Conservation (phyloP, 805 yeast species). For the Wickerhamiella nectarea region DNA sequence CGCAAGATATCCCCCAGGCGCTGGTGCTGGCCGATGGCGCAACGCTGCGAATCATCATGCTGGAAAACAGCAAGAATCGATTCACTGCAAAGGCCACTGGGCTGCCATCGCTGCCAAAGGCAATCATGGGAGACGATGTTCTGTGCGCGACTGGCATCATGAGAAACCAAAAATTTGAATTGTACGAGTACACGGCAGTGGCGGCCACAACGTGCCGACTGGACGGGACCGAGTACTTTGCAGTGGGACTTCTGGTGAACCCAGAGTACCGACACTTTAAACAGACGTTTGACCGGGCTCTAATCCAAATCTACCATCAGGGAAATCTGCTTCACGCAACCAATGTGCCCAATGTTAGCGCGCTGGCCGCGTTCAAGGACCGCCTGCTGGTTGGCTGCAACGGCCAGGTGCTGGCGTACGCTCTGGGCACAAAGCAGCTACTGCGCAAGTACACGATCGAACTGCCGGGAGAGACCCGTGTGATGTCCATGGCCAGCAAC, state of each 20-base stretch:
- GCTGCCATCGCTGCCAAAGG: background rate
- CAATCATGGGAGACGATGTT: background rate
- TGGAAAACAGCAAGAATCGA: constrained; percentile 10
- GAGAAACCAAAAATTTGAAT: background rate
- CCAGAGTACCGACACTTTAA: background rate
- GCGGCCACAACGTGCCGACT: constrained; percentile 25
- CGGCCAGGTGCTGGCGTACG: constrained; percentile 32
- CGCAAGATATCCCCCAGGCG: constrained; percentile 2
- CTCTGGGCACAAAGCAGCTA: constrained; percentile 67
- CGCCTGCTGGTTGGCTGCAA: constrained; percentile 46
- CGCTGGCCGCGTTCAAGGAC: constrained; percentile 45
- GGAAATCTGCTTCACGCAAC: constrained; percentile 50
- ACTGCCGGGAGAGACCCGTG: constrained; percentile 34
- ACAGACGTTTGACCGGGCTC: background rate
- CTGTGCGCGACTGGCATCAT: background rate
- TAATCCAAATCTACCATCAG: background rate
- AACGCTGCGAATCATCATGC: constrained; percentile 18
- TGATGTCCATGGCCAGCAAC: constrained; percentile 41
- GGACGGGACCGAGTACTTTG: constrained; percentile 7
- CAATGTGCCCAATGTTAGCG: constrained; percentile 31
- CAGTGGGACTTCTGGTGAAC: constrained; percentile 7
- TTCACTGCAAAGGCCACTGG: background rate
- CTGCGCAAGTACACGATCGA: constrained; percentile 46
- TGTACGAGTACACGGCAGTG: constrained; percentile 3
- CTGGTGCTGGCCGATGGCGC: constrained; percentile 23